Conservation (phyloP, 345 rosid species). For the Eucalyptus fibrosa region DNA sequence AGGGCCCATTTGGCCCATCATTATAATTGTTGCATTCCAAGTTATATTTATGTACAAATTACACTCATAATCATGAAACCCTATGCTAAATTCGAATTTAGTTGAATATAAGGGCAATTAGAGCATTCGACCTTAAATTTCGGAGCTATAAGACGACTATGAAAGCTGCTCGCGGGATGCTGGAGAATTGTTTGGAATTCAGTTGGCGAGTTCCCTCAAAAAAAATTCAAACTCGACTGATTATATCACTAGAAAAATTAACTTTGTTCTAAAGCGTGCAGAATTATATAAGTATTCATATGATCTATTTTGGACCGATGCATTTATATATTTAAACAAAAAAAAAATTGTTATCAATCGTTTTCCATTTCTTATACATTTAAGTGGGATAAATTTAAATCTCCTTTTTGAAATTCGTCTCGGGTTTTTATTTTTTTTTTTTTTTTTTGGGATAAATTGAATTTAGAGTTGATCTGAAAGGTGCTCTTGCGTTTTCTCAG, state of each 20-base stretch:
- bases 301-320: neutral
- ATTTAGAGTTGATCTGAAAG: neutral
- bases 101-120: neutral
- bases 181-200: neutral
- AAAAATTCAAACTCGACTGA: neutral
- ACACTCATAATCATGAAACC: neutral
- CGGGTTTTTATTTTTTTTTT: neutral
- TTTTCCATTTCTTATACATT: neutral
- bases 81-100: neutral
- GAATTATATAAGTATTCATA: neutral
- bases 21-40: neutral
- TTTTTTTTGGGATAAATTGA: neutral
- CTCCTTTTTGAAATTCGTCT: neutral
- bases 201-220: neutral
- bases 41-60: neutral
- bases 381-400: neutral
- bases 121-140: neutral
- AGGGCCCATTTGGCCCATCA: neutral
- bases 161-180: no score
- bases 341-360: neutral
- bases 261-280: accelerated
- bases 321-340: neutral
- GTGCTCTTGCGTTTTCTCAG: neutral
- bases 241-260: neutral
- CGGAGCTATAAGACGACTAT: neutral